Evolutionary conservation across 805 yeast species (phyloP), one percentile per base, ranked within the genome.

Genomic region (Zygoascus ofunaensis): DNA sequence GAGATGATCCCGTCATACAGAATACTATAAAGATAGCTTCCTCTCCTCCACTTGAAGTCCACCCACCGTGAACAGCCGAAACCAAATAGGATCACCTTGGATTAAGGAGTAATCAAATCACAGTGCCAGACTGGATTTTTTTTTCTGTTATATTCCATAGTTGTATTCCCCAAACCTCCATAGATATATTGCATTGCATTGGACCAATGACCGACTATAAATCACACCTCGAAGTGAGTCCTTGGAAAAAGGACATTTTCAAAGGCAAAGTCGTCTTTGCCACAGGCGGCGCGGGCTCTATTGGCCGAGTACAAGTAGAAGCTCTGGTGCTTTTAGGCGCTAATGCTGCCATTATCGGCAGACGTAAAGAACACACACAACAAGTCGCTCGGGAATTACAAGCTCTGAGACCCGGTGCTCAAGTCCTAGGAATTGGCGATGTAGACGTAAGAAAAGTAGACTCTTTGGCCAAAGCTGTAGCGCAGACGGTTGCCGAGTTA

Each of bases 201-300:
- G n/a, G n/a, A n/a, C n/a, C n/a, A n/a, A n/a, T n/a, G n/a, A n/a
- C n/a, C n/a, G n/a, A n/a, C n/a, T n/a, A n/a, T n/a, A n/a, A n/a
- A n/a, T n/a, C n/a, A n/a, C n/a, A 54, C 41, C 51, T 60, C 22
- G 41, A 56, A 38, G 53, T 52, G 34, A 15, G 53, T 38, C 54
- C 54, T 22, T 63, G 44, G 49, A 79, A 80, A 51, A 76, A 80
- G 1, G 82, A 74, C 51, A 55, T 87, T 34, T 87, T 87, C 68
- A 71, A 77, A 46, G 94, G 83, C 12, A 87, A 87, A 61, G 95
- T 86, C 2, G 92, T 79, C 4, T 83, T 89, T 53, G 85, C 87
- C 42, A 90, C 97, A 1, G 97, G 97, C 4, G 97, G 97, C 12
- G 92, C 97, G 2, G 97, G 97, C 10, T 79, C 95, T n/a, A 89